Base-by-base conservation (phyloP, 768 basidiomycete genomes). In the Leccinum imitatum region DNA sequence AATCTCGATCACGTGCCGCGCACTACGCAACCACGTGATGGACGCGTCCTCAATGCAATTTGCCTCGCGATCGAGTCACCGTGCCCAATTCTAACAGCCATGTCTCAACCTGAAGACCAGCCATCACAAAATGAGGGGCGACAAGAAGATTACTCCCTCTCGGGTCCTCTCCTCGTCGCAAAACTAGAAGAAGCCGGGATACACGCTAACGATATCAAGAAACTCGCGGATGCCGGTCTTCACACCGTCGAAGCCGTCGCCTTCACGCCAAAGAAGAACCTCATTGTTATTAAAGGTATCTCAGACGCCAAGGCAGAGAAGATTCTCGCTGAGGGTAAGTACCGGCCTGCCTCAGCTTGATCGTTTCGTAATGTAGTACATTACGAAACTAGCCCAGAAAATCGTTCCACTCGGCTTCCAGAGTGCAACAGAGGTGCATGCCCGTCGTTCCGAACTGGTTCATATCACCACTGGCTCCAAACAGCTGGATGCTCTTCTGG, bases 261-360 rank as follows among this genome's bases (percentile, higher is more conserved):
- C 35, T 98, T 95, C 71, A 98, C 95, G 0, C 93, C 96, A 14
- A 97, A 98, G 84, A 98, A 98, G 78, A 80, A 81, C 54, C 78
- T 98, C 35, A 83, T 92, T 59, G 83, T 86, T 5, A 95, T 98
- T 67, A 98, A 98, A 75, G 97, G 97, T 10, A 97, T 99, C 51
- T 95, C 93, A 25, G 97, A 99, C 66, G 83, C 88, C 63, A 99
- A 98, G 72, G 97, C 97, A 2, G 97, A 99, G 72, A 98, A 95
- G 79, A 97, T 99, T 59, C 75, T 98, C 27, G 76, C 81, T 14
- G 94, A 96, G 81, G 97, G 97, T 93, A 59, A 63, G 84, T 71
- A 25, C 33, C 21, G 6, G 48, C 6, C 23, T 39, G 15, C 23
- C 8, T 21, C 50, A 39, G 33, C 50, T 56, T 56, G 46, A 53